Percentiles rank a stretch among this genome's conserved stretches.
phyloP scores from a whole-genome alignment of 805 yeast species.

The Metschnikowia arizonensis region DNA sequence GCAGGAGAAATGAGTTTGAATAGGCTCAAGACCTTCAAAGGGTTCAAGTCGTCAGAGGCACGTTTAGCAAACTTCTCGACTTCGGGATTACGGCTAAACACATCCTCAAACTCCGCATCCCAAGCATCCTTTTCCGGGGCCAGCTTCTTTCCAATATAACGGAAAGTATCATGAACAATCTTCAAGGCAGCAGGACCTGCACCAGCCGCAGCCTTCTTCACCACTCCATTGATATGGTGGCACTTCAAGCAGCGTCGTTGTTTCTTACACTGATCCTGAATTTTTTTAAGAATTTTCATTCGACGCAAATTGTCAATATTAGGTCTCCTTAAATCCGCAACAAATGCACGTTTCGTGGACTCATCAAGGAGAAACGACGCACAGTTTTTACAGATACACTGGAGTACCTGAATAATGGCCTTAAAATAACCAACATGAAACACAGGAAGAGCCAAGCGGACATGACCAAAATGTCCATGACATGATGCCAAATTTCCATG shows the following conservation, averaged over 20 bases:
- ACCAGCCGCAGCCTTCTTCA: constrained; percentile 90
- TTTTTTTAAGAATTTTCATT: constrained; percentile 79
- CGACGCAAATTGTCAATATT: constrained; percentile 86
- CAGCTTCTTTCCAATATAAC: constrained; percentile 90
- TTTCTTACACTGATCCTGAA: constrained; percentile 90
- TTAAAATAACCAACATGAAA: constrained; percentile 98
- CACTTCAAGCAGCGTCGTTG: constrained; percentile 88
- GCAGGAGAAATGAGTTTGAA: constrained; percentile 81
- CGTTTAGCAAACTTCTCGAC: constrained; percentile 80
- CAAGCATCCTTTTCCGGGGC: constrained; percentile 81
- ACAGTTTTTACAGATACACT: constrained; percentile 87
- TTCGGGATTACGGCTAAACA: constrained; percentile 76
- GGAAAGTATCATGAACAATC: constrained; percentile 90
- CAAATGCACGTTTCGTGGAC: constrained; percentile 59
- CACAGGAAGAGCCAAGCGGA: constrained; percentile 88
- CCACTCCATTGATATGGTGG: constrained; percentile 91
- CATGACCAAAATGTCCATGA: constrained; percentile 98
- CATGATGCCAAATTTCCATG: constrained; percentile 89
- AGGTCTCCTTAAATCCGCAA: constrained; percentile 80
- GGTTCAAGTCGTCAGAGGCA: constrained; percentile 91
- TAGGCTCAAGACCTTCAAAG: constrained; percentile 79
- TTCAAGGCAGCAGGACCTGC: constrained; percentile 91
- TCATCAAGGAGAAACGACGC: constrained; percentile 74
- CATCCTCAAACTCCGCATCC: constrained; percentile 81
- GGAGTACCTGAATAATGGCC: constrained; percentile 80